Base-by-base conservation (phyloP, 1,284 basidiomycete genomes). In the Apiotrichum veenhuisii region DNA sequence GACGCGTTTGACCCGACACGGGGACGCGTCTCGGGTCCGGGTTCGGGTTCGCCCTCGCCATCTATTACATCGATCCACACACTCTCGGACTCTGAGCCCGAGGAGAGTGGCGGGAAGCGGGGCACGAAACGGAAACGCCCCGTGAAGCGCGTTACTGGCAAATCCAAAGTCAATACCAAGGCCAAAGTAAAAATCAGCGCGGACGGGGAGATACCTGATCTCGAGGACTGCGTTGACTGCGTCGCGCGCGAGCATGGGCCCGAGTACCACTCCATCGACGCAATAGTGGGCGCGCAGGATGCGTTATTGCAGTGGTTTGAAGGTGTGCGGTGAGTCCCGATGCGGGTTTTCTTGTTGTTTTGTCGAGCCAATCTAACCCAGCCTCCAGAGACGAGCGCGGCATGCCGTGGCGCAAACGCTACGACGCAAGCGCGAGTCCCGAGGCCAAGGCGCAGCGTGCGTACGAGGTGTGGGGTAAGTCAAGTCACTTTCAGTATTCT, bases 391-490 rank as follows among this genome's bases (percentile, higher is more conserved):
- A 76, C 43, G 68, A 68, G 33, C 64, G 76, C 43, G 68, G 65
- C 5, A 78, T 78, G 77, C 77, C 77, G 5, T 78, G 77, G 77
- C 58, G 75, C 22, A 74, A 75, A 52, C 45, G 55, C 18, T 76
- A 73, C 57, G 67, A 73, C 42, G 54, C 59, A 2, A 41, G 25
- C 1, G 30, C 65, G 48, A 67, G 53, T 7, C 60, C 63, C 38
- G 66, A 71, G 33, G 67, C 68, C 43, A 73, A 74, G 58, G 75
- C 70, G 0, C 77, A 78, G 57, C 58, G 76, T 25, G 76, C 76
- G 22, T 78, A 78, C 48, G 76, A 78, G 66, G 72, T 76, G 43
- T 38, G 75, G 64, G 48, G 25, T 54, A 23, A 22, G 43, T n/a
- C 3, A 1, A 8, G 5, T n/a, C 17, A 23, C 17, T 11, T 14